These are phyloP conservation scores for Conringia planisiliqua DNA, from an alignment of 345 rosid species.

Conservation along the genomic window DNA sequence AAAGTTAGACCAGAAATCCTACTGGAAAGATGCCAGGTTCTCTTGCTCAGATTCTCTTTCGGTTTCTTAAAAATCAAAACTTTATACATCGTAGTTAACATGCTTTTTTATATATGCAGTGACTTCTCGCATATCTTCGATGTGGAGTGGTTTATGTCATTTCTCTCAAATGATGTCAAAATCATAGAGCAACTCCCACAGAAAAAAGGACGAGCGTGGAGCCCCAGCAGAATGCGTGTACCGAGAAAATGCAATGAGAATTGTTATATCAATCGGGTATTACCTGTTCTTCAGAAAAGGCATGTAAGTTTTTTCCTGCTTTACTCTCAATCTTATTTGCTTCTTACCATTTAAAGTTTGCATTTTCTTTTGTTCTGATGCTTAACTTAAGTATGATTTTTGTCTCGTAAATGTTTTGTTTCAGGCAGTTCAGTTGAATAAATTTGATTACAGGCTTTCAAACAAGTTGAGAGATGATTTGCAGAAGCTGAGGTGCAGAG, in stretches of 20 bases:
- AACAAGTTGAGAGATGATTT: conserved; percentile 77
- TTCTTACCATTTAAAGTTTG: background rate
- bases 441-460: conserved; percentile 93
- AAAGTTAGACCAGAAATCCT: conserved; percentile 91
- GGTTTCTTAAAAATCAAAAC: background rate
- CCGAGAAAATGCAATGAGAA: conserved; percentile 92
- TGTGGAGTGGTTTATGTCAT: conserved; percentile 73
- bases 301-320: conserved; percentile 77
- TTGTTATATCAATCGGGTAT: conserved; percentile 77
- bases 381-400: background rate
- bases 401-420: conserved; percentile 8
- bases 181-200: conserved; percentile 79
- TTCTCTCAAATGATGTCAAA: conserved; percentile 80
- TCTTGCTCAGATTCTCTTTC: background rate
- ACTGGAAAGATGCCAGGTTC: conserved; percentile 98
- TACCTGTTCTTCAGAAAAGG: conserved; percentile 97
- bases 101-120: conserved; percentile 38
- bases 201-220: conserved; percentile 62
- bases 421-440: conserved; percentile 83
- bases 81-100: background rate
- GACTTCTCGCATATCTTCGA: conserved; percentile 85
- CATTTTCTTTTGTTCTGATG: background rate
- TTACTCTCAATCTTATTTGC: conserved; percentile 23
- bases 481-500: conserved; percentile 96
- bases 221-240: conserved; percentile 71